Conservation (phyloP, 2,329 filamentous ascomycete genomes). For the Pseudopyrenochaeta lycopersici region DNA sequence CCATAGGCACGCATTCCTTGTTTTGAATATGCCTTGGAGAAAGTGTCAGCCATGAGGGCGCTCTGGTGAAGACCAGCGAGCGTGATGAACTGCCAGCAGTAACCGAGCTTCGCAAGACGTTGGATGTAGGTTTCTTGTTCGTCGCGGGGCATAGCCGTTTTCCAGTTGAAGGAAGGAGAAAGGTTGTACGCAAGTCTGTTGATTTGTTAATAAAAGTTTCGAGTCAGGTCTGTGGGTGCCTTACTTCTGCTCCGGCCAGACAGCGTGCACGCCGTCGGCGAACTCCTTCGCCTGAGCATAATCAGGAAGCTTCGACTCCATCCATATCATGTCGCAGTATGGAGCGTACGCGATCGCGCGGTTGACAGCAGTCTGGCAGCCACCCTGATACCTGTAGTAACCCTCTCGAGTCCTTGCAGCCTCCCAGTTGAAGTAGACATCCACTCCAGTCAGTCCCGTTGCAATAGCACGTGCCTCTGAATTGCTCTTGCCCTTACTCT, state of each 20-base stretch:
- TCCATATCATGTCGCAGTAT: slow-evolving; percentile 97
- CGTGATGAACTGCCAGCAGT: slow-evolving; percentile 99
- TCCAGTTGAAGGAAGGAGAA: slow-evolving; percentile 99
- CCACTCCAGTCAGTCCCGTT: slow-evolving; percentile 76
- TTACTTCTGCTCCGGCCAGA: slow-evolving; percentile 96
- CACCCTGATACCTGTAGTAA: slow-evolving; percentile 91
- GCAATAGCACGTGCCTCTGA: slow-evolving; percentile 82
- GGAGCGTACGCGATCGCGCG: slow-evolving; percentile 90
- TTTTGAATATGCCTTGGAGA: slow-evolving; percentile 81
- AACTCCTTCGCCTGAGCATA: slow-evolving; percentile 92
- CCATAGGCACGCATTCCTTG: slow-evolving; percentile 96
- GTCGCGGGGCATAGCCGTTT: slow-evolving; percentile 87
- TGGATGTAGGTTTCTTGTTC: slow-evolving; percentile 98
- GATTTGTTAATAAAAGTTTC: slow-evolving; percentile 9
- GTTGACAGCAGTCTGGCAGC: slow-evolving; percentile 90
- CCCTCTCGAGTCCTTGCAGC: slow-evolving; percentile 91
- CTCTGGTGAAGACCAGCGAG: slow-evolving; percentile 95
- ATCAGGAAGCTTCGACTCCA: slow-evolving; percentile 98
- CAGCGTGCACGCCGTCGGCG: slow-evolving; percentile 89
- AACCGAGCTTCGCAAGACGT: slow-evolving; percentile 84
- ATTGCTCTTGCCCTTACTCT: slow-evolving; percentile 85
- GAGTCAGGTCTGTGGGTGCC: slow-evolving; percentile 35
- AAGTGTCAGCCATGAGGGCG: slow-evolving; percentile 88
- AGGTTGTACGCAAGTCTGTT: slow-evolving; percentile 93
- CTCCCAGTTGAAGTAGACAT: slow-evolving; percentile 96